Evolutionary conservation across 208 protist species (phyloP).

Genomic region (Crithidia expoeki): DNA sequence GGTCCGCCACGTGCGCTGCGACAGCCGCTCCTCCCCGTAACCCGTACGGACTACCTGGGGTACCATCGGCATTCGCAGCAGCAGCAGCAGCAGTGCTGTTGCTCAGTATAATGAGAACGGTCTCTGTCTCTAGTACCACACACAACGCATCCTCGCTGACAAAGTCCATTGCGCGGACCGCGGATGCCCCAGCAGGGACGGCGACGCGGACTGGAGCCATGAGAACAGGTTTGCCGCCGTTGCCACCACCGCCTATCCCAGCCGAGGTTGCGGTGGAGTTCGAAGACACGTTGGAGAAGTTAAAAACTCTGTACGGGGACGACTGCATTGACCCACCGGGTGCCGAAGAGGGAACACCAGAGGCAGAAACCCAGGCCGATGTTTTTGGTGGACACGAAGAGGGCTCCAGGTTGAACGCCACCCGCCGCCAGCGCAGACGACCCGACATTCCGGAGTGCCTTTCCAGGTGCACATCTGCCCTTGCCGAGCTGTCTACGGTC

Average conservation of each 20-base stretch:
- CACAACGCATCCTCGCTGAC: slow-evolving; percentile 45
- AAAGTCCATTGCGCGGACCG: slow-evolving; percentile 41
- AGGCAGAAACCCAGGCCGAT: neutral
- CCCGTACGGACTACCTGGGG: neutral
- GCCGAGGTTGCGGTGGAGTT: neutral
- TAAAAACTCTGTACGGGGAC: neutral
- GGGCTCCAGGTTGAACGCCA: slow-evolving; percentile 8
- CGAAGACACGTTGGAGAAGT: neutral
- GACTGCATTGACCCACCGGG: neutral
- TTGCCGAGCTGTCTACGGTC: neutral
- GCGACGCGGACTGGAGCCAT: slow-evolving; percentile 26
- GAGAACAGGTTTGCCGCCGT: neutral
- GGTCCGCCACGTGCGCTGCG: slow-evolving; percentile 18
- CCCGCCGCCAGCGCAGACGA: slow-evolving; percentile 29
- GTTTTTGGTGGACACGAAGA: neutral
- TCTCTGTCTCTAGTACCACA: slow-evolving; percentile 43
- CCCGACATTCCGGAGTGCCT: slow-evolving; percentile 13
- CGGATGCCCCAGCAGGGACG: slow-evolving; percentile 1
- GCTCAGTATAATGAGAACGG: slow-evolving; percentile 43
- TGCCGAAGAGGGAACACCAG: neutral
- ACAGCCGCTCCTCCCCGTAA: neutral
- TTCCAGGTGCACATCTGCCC: neutral
- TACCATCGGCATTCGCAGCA: neutral
- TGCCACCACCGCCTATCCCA: neutral
- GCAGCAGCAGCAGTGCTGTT: slow-evolving; percentile 4